phyloP scores from a whole-genome alignment of 345 rosid genomes.

The Rhodamnia argentea region DNA sequence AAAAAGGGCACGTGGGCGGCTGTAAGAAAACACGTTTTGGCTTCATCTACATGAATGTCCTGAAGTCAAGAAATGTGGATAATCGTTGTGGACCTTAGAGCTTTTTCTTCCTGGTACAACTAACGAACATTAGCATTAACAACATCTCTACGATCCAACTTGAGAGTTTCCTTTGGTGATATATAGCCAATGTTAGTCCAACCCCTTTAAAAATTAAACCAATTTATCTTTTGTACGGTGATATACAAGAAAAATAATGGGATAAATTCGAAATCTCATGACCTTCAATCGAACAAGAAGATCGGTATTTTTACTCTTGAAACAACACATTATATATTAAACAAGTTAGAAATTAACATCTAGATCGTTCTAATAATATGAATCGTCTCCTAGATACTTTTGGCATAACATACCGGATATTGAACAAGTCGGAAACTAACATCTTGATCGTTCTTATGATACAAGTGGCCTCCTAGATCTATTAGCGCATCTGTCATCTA shows the following conservation, averaged over 20 bases:
- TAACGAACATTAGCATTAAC: background rate
- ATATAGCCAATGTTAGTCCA: background rate
- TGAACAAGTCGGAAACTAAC: too few species aligned
- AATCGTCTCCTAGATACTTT: background rate
- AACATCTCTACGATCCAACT: background rate
- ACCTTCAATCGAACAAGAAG: background rate
- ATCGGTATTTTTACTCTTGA: background rate
- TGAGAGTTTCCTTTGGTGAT: background rate
- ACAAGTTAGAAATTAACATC: background rate
- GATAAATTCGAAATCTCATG: background rate
- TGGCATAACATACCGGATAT: too few species aligned
- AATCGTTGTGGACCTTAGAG: background rate
- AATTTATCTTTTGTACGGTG: background rate
- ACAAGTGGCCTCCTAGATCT: background rate
- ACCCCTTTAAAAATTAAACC: background rate
- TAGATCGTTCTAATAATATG: accelerated
- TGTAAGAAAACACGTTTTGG: background rate
- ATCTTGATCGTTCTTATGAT: too few species aligned
- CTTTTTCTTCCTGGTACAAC: background rate
- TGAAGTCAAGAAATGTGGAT: background rate
- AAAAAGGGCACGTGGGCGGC: background rate
- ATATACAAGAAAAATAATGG: too few species aligned
- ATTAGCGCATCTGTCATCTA: background rate
- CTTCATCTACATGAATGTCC: background rate
- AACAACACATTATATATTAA: background rate